Evolutionary conservation across 2,329 filamentous ascomycete species (phyloP).

Genomic region (Hortaea sp.): DNA sequence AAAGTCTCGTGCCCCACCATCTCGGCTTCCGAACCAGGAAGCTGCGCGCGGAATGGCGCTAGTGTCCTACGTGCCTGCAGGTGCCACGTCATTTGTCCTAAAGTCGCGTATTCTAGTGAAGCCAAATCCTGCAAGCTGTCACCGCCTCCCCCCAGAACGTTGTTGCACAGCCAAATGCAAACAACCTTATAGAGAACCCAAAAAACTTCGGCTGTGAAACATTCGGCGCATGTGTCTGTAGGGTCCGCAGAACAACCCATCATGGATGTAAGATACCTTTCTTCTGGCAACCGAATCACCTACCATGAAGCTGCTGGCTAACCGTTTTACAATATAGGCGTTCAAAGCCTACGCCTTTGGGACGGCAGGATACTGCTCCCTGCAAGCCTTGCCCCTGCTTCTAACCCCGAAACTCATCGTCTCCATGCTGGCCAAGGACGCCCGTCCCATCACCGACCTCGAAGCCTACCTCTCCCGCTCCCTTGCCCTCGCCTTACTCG

Average conservation of each 20-base stretch:
- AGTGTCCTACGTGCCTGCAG: no score
- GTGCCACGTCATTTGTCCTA: no score
- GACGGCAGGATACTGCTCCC: conserved; percentile 34
- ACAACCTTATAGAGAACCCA: no score
- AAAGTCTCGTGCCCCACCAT: no score
- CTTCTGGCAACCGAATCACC: background rate
- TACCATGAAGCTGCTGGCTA: background rate
- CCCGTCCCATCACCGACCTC: conserved; percentile 47
- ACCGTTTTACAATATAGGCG: background rate
- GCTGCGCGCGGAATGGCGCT: no score
- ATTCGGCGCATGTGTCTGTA: no score
- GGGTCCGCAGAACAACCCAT: background rate
- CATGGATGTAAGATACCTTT: background rate
- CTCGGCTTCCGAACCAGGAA: no score
- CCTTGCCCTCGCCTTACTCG: conserved; percentile 57
- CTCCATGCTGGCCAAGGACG: conserved; percentile 46
- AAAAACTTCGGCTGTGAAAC: no score
- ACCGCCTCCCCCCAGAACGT: no score
- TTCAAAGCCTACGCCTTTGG: conserved; percentile 33
- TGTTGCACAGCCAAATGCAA: no score
- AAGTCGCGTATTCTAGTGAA: no score
- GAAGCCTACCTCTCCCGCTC: conserved; percentile 66
- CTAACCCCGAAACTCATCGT: conserved; percentile 52
- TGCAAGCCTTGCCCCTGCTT: conserved; percentile 45
- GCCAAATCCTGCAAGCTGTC: no score